These are phyloP conservation scores for Wickerhamomyces alni DNA, from an alignment of 805 yeast species.

Conservation along the genomic window DNA sequence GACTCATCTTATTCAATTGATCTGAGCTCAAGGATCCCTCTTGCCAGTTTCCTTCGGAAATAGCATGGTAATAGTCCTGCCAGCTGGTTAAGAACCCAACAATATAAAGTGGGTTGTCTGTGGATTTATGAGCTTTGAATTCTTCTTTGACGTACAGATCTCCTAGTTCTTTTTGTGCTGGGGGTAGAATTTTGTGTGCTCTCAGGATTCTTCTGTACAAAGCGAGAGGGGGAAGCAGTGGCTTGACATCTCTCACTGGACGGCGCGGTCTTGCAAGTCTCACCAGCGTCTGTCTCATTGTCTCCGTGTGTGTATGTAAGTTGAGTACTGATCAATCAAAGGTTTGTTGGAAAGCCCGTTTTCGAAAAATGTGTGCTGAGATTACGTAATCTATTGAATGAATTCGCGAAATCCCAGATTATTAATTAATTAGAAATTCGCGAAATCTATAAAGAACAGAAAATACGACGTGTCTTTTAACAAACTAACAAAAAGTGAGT, in stretches of 20 bases:
- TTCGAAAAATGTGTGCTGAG: no score
- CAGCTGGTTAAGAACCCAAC: slow-evolving; percentile 91
- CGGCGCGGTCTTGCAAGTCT: slow-evolving; percentile 14
- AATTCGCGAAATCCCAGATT: no score
- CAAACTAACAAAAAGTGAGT: background rate
- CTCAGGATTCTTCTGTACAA: slow-evolving; percentile 77
- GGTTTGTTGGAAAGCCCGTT: no score
- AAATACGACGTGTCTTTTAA: no score
- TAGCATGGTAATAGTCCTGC: slow-evolving; percentile 74
- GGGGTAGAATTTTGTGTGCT: slow-evolving; percentile 68
- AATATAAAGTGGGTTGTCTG: slow-evolving; percentile 88
- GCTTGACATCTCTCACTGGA: slow-evolving; percentile 24
- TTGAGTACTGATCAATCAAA: no score
- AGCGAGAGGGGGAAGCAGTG: slow-evolving; percentile 75
- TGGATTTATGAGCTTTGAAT: slow-evolving; percentile 73
- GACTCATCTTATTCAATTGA: slow-evolving; percentile 76
- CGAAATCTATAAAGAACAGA: no score
- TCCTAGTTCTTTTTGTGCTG: slow-evolving; percentile 70
- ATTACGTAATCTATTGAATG: no score
- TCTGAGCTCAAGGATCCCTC: slow-evolving; percentile 54
- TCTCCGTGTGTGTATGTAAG: no score
- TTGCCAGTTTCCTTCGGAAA: slow-evolving; percentile 60
- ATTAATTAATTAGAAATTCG: no score
- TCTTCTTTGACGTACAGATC: slow-evolving; percentile 87
- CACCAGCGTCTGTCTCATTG: slow-evolving; percentile 12